Percentiles rank a stretch among this genome's conserved stretches.
phyloP scores from a whole-genome alignment of 2,329 filamentous ascomycete species.

The Hysterium pulicare region DNA sequence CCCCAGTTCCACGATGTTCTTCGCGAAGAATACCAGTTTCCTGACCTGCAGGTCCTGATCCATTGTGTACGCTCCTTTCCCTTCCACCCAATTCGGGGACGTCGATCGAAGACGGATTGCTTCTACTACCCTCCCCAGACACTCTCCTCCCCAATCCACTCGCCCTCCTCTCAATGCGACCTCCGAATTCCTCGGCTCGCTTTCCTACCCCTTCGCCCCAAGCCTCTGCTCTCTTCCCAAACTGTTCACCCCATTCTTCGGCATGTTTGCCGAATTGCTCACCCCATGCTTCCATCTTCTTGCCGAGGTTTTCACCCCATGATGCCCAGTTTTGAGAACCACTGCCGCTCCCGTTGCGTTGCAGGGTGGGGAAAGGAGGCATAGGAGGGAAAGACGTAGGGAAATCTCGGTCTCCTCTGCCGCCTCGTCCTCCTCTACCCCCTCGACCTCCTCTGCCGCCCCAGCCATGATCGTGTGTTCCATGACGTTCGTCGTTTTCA shows the following conservation, averaged over 20 bases:
- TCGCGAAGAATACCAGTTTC: conserved; percentile 16
- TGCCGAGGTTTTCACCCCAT: conserved; percentile 33
- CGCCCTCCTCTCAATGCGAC: conserved; percentile 8
- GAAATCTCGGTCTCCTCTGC: background rate
- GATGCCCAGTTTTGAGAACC: no score
- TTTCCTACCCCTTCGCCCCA: conserved; percentile 7
- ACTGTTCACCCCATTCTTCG: conserved; percentile 17
- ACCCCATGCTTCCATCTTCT: conserved; percentile 26
- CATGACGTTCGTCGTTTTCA: no score
- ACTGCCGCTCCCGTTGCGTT: no score
- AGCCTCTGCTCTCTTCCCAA: conserved; percentile 13
- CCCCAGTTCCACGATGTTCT: conserved; percentile 9
- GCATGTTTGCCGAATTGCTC: conserved; percentile 26
- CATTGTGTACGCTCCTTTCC: no score
- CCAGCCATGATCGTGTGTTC: no score
- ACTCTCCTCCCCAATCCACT: no score
- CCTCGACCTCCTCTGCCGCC: background rate
- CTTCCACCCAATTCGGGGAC: background rate
- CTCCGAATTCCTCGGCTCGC: conserved; percentile 8
- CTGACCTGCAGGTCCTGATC: conserved; percentile 13
- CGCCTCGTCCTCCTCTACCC: background rate
- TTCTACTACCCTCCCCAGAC: no score
- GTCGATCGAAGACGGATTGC: no score
- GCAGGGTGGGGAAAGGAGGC: no score
- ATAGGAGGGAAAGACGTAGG: no score